phyloP scores from a whole-genome alignment of 371 early-diverging fungal species.

The Rhizopus delemar region DNA sequence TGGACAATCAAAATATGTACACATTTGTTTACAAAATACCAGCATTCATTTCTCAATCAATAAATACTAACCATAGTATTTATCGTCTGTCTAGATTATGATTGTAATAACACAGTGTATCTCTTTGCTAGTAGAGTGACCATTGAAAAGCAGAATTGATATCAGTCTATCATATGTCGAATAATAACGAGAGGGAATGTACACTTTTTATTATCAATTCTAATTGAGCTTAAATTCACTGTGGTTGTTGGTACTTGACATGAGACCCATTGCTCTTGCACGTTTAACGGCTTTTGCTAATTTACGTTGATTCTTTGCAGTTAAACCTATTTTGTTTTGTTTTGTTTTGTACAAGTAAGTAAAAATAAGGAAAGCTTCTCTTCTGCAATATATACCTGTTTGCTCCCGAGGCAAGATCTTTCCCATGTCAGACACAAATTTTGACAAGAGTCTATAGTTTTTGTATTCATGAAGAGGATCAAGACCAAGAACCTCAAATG shows the following conservation, averaged over 20 bases:
- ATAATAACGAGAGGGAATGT: slow-evolving; percentile 31
- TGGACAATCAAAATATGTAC: slow-evolving; percentile 38
- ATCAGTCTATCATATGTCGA: slow-evolving; percentile 12
- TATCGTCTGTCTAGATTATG: slow-evolving; percentile 35
- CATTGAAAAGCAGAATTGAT: slow-evolving; percentile 7
- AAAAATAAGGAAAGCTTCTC: not conserved
- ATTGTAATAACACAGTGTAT: slow-evolving; percentile 14
- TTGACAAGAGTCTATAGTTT: slow-evolving; percentile 66
- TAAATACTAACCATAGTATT: slow-evolving; percentile 5
- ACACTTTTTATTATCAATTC: slow-evolving; percentile 1
- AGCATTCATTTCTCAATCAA: slow-evolving; percentile 20
- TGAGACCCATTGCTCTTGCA: slow-evolving; percentile 75
- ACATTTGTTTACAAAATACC: slow-evolving; percentile 35
- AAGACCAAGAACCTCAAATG: slow-evolving; percentile 65
- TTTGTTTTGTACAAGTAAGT: not conserved
- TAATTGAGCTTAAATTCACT: slow-evolving; percentile 22
- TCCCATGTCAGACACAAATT: slow-evolving; percentile 81
- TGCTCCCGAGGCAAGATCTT: slow-evolving; percentile 75
- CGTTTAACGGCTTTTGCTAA: slow-evolving; percentile 82
- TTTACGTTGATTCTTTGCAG: slow-evolving; percentile 77
- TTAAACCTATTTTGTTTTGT: slow-evolving; percentile 45
- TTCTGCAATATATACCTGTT: slow-evolving; percentile 49
- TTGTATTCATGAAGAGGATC: slow-evolving; percentile 80
- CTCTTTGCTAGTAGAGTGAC: slow-evolving; percentile 29
- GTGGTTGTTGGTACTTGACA: slow-evolving; percentile 48